Evolutionary conservation across 169 alveolate genomes (phyloP).

Genomic region (Plasmodium vivax): DNA sequence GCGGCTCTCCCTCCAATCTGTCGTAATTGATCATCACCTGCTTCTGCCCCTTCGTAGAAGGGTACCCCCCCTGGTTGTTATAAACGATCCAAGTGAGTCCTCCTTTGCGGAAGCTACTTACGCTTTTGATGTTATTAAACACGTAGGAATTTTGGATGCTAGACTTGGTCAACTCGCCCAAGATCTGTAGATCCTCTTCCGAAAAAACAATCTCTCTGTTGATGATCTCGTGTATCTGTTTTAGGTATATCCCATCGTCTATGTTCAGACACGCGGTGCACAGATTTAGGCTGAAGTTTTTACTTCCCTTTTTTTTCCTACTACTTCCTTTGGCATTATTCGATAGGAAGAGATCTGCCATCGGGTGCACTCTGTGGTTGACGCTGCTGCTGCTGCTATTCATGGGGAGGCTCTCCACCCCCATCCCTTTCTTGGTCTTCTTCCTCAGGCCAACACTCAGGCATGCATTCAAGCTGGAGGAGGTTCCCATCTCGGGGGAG

Average conservation of each 20-base stretch:
- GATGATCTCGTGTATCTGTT: slow-evolving; percentile 59
- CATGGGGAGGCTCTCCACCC: not conserved
- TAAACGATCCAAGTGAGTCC: slow-evolving; percentile 82
- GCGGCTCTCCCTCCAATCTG: not conserved
- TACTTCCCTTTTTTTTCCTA: slow-evolving; percentile 32
- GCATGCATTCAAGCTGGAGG: not conserved
- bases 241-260: slow-evolving; percentile 43
- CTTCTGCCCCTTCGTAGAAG: not conserved
- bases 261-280: slow-evolving; percentile 58
- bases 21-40: slow-evolving; percentile 4
- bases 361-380: not conserved
- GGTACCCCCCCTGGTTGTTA: slow-evolving; percentile 5
- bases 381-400: not conserved
- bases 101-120: slow-evolving; percentile 76
- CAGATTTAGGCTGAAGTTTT: slow-evolving; percentile 43
- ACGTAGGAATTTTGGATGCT: not conserved
- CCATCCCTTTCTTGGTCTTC: not conserved
- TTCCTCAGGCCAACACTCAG: not conserved
- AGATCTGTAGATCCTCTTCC: slow-evolving; percentile 9
- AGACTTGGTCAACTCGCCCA: not conserved
- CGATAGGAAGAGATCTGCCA: not conserved
- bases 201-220: slow-evolving; percentile 25
- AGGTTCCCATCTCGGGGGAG: not conserved
- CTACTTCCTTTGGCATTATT: slow-evolving; percentile 4
- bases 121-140: slow-evolving; percentile 22